Base-by-base conservation (phyloP, 2,329 filamentous ascomycete genomes). In the Xylaria sp. region DNA sequence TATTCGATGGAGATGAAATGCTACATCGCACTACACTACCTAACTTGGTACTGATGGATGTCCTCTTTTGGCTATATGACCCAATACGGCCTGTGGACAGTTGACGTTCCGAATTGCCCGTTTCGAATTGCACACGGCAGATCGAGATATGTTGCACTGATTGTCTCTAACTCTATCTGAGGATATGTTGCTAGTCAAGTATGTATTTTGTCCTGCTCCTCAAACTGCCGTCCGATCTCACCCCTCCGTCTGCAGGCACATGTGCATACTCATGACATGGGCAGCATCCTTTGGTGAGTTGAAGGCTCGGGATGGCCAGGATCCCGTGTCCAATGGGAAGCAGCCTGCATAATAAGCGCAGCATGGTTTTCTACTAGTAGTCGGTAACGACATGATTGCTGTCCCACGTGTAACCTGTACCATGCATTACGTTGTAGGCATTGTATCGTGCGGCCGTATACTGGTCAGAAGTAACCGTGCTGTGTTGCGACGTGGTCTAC, bases 321-420 rank as follows among this genome's bases (percentile, higher is more conserved):
- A n/a, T 63, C 20, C 8, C n/a, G 25, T n/a, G 52, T 28, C 20
- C 1, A n/a, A 20, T 46, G 37, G n/a, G 20, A 57, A 37, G 20
- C 41, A 15, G 25, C 41, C 13, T 50, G 62, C 62, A 64, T 50
- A n/a, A 18, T 46, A 46, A 5, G n/a, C 51, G 50, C 39, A 63
- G 18, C 50, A 62, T 52, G 13, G 12, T n/a, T 9, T n/a, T 10
- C 23, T 13, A 25, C 23, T 25, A 25, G 23, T 25, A 44, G 56
- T 56, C 51, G n/a, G 52, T 25, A 63, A 58, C 44, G 54, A 44
- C 54, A 52, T 34, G 28, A 46, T 51, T 58, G 48, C 20, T 58
- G 34, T 52, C 23, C 56, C 39, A 58, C 39, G 56, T 58, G 39
- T 23, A 31, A 58, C 39, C 15, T n/a, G 20, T 39, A 46, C 7